Percentiles rank a stretch among this genome's conserved stretches.
Conservation (phyloP, 768 basidiomycete genomes). For the Tephrocybe rancida region DNA sequence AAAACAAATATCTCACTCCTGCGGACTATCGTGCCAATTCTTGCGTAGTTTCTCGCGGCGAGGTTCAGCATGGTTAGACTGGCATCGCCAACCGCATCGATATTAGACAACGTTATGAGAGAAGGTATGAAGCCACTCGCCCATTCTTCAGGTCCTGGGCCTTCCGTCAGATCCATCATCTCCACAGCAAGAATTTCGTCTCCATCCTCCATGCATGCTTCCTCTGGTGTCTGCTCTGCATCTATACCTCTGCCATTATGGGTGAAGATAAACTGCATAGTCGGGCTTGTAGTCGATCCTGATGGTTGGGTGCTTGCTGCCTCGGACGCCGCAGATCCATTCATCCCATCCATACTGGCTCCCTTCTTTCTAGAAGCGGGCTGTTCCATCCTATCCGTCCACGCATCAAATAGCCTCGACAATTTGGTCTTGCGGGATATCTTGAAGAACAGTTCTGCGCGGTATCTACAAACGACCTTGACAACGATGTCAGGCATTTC, state of each 20-base stretch:
- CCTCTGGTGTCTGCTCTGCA: constrained; percentile 82
- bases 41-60: constrained; percentile 75
- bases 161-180: constrained; percentile 86
- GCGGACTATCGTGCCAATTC: constrained; percentile 76
- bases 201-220: constrained; percentile 84
- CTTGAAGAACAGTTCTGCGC: constrained; percentile 91
- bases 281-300: constrained; percentile 37
- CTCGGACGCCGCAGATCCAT: constrained; percentile 54
- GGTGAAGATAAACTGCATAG: constrained; percentile 84
- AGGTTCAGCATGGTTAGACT: constrained; percentile 71
- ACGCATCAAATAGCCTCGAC: constrained; percentile 80
- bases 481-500: constrained; percentile 90
- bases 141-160: constrained; percentile 61
- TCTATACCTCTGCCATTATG: constrained; percentile 81
- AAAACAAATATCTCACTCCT: constrained; percentile 54
- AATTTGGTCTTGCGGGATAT: constrained; percentile 90
- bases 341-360: constrained; percentile 33
- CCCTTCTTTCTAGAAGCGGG: constrained; percentile 46
- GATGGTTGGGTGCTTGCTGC: constrained; percentile 47
- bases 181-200: constrained; percentile 91
- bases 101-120: not conserved
- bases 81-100: not conserved
- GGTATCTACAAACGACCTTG: constrained; percentile 87
- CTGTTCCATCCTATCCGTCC: constrained; percentile 88
- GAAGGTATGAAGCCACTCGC: constrained; percentile 38